These are phyloP conservation scores for Hypoxylon cercidicola DNA, from an alignment of 495 filamentous ascomycete genomes.

Conservation along the genomic window DNA sequence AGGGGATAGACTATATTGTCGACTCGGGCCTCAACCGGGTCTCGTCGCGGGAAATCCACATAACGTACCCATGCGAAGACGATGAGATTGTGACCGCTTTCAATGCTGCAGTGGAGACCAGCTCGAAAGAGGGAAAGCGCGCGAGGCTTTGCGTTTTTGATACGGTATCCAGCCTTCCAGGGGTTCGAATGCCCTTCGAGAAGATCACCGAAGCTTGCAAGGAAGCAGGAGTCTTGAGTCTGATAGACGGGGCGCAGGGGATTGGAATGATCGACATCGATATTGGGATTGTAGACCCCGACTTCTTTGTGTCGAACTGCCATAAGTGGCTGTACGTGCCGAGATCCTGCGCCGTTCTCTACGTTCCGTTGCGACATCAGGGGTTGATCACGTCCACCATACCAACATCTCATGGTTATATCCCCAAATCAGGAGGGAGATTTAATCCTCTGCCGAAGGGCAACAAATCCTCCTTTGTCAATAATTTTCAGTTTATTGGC, in stretches of 20 bases:
- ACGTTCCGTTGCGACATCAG: constrained; percentile 78
- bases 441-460: constrained; percentile 61
- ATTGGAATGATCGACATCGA: constrained; percentile 77
- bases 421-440: constrained; percentile 44
- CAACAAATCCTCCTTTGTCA: constrained; percentile 67
- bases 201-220: constrained; percentile 66
- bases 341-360: constrained; percentile 76
- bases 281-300: constrained; percentile 68
- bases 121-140: constrained; percentile 55
- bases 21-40: constrained; percentile 61
- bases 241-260: constrained; percentile 79
- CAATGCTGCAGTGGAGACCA: constrained; percentile 52
- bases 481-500: constrained; percentile 80
- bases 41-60: constrained; percentile 48
- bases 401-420: constrained; percentile 72
- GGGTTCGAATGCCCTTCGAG: constrained; percentile 79
- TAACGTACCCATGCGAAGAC: constrained; percentile 67
- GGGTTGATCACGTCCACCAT: constrained; percentile 72
- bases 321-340: constrained; percentile 91
- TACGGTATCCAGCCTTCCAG: constrained; percentile 75
- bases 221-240: constrained; percentile 63
- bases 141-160: constrained; percentile 75
- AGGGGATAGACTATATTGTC: constrained; percentile 72
- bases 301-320: constrained; percentile 81
- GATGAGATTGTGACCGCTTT: constrained; percentile 64